A percentile compares a stretch with the other conserved stretches of the same genome.
Evolutionary conservation across 2,329 filamentous ascomycete genomes (phyloP).

Genomic region (Ramularia endophylla): DNA sequence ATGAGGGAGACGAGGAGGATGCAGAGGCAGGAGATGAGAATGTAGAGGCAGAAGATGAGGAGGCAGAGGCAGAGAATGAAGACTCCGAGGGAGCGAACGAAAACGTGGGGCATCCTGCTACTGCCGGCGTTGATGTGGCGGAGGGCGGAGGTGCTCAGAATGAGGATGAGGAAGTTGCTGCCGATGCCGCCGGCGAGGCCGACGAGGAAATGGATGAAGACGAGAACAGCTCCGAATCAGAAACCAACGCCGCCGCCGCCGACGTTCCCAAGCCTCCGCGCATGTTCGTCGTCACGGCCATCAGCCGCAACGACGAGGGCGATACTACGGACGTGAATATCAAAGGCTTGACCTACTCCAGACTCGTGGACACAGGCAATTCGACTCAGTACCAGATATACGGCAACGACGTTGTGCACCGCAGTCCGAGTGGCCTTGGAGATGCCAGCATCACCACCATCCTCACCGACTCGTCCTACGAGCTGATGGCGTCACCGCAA

Average conservation of each 20-base stretch:
- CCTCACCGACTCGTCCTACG: constrained; percentile 6
- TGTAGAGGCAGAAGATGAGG: no score
- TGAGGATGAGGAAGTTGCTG: constrained; percentile 2
- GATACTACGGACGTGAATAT: constrained; percentile 13
- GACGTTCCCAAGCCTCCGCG: constrained; percentile 3
- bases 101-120: no score
- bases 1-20: constrained; percentile 7
- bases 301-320: constrained; percentile 11
- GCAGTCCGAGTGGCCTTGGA: no score
- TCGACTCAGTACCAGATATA: constrained; percentile 20
- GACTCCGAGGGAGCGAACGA: not conserved
- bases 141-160: no score
- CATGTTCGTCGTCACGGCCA: constrained; percentile 11
- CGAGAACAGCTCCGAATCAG: constrained; percentile 4
- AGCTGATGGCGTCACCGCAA: constrained; percentile 12
- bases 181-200: constrained; percentile 1
- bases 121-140: no score
- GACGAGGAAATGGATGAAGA: constrained; percentile 4
- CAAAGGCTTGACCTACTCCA: constrained; percentile 10
- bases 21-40: no score
- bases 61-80: no score
- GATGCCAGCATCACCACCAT: constrained; percentile 13
- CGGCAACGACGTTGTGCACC: constrained; percentile 13
- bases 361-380: constrained; percentile 1
- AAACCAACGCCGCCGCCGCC: constrained; percentile 2